Conservation (phyloP, 192 early-diverging fungal genomes). For the Coemansia sp. region DNA sequence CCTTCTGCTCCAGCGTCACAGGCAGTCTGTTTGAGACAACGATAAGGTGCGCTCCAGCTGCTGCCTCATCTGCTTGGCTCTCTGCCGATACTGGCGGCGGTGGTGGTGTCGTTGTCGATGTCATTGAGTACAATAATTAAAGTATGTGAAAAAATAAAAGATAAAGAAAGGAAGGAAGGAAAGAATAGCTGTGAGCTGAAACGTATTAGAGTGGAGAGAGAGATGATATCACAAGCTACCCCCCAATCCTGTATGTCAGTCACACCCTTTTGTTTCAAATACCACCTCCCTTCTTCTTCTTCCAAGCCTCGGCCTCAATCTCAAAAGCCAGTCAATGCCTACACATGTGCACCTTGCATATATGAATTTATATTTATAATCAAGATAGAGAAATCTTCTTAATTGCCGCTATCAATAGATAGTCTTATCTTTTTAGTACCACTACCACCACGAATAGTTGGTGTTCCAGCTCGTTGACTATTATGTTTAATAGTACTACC, state of each 20-base stretch:
- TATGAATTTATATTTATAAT: neutral
- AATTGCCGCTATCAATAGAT: conserved; percentile 32
- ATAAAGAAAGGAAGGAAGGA: neutral
- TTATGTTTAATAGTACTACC: conserved; percentile 52
- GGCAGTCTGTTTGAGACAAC: conserved; percentile 98
- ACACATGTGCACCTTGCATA: conserved; percentile 6
- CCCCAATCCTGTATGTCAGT: neutral
- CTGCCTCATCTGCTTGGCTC: conserved; percentile 17
- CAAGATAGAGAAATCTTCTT: neutral
- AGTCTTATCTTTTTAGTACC: conserved; percentile 48
- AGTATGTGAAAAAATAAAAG: neutral
- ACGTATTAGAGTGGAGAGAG: too few species aligned
- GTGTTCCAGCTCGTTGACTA: conserved; percentile 29
- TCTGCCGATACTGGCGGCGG: conserved; percentile 3
- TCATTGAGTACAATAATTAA: neutral
- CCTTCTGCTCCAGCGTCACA: conserved; percentile 69
- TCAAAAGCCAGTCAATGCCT: neutral
- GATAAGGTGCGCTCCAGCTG: conserved; percentile 62
- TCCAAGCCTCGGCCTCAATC: neutral
- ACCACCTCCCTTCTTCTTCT: neutral
- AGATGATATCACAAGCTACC: neutral
- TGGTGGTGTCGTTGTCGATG: neutral
- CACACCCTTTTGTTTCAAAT: neutral
- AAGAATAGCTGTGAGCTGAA: too few species aligned
- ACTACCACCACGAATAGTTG: conserved; percentile 19